phyloP scores from a whole-genome alignment of 495 filamentous ascomycete genomes.

The Daldinia bambusicola region DNA sequence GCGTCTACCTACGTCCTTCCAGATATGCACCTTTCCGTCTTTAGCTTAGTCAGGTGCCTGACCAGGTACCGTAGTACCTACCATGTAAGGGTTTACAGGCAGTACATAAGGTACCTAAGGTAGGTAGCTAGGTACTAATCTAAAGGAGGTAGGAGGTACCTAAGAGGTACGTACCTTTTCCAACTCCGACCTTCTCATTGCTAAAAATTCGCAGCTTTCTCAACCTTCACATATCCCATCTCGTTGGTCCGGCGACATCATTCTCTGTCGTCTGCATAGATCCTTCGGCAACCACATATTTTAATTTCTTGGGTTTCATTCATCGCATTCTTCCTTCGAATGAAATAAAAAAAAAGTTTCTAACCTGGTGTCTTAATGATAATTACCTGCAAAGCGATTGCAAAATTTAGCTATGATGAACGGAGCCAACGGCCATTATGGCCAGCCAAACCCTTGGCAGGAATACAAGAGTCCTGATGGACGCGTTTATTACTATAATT shows the following conservation, averaged over 20 bases:
- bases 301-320: background rate
- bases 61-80: background rate
- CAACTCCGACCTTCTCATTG: constrained; percentile 3
- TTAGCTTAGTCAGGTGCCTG: background rate
- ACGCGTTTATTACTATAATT: constrained; percentile 92
- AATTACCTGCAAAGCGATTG: constrained; percentile 2
- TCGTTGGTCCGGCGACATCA: background rate
- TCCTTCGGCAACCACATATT: background rate
- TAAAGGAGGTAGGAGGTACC: too few species aligned
- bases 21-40: constrained; percentile 2
- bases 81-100: too few species aligned
- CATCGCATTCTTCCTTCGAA: constrained; percentile 2
- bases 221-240: background rate
- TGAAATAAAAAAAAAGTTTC: background rate
- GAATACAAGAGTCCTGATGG: constrained; percentile 87
- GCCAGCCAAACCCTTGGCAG: constrained; percentile 74
- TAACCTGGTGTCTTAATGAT: background rate
- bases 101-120: too few species aligned
- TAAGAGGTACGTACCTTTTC: constrained; percentile 6
- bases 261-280: background rate
- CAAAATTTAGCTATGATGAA: constrained; percentile 66
- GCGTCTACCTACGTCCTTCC: background rate
- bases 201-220: constrained; percentile 4
- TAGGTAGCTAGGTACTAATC: too few species aligned
- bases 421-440: constrained; percentile 64